phyloP scores from a whole-genome alignment of 1,284 basidiomycete species.

The Leccinum huronense region DNA sequence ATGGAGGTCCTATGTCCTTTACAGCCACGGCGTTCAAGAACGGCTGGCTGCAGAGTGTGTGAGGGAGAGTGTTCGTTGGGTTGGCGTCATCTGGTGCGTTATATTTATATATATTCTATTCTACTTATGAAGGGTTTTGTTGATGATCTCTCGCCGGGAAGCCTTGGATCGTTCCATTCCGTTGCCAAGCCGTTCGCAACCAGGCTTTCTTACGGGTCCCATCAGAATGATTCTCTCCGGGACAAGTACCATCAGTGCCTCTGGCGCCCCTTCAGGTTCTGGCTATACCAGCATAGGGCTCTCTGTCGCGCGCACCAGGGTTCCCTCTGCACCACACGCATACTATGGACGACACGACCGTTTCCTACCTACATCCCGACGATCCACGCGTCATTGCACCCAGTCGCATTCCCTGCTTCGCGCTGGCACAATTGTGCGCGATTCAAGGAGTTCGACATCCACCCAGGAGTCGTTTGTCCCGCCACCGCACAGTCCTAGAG shows the following conservation, averaged over 20 bases:
- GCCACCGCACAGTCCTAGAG: too few species aligned
- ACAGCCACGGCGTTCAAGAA: constrained; percentile 81
- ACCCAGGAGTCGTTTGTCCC: too few species aligned
- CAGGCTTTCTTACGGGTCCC: constrained; percentile 69
- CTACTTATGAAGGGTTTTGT: background rate
- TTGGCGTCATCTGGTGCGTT: constrained; percentile 78
- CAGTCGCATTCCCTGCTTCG: constrained; percentile 37
- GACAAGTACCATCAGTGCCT: constrained; percentile 36
- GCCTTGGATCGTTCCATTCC: constrained; percentile 52
- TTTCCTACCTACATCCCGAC: constrained; percentile 63
- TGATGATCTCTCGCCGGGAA: constrained; percentile 51
- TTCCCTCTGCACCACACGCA: constrained; percentile 57
- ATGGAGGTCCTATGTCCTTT: constrained; percentile 81
- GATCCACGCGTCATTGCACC: constrained; percentile 68
- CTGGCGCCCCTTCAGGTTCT: constrained; percentile 36
- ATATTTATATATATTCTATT: constrained; percentile 11
- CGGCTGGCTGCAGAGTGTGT: constrained; percentile 80
- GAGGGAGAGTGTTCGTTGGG: constrained; percentile 82
- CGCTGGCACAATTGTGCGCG: too few species aligned
- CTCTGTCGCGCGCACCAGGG: constrained; percentile 39
- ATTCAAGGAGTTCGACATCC: too few species aligned
- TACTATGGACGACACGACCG: constrained; percentile 67
- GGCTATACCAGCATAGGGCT: constrained; percentile 38
- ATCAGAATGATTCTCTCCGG: constrained; percentile 67
- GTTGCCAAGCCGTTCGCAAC: constrained; percentile 49